Base-by-base conservation (phyloP, 441 rosid species). In the Biscutella laevigata region DNA sequence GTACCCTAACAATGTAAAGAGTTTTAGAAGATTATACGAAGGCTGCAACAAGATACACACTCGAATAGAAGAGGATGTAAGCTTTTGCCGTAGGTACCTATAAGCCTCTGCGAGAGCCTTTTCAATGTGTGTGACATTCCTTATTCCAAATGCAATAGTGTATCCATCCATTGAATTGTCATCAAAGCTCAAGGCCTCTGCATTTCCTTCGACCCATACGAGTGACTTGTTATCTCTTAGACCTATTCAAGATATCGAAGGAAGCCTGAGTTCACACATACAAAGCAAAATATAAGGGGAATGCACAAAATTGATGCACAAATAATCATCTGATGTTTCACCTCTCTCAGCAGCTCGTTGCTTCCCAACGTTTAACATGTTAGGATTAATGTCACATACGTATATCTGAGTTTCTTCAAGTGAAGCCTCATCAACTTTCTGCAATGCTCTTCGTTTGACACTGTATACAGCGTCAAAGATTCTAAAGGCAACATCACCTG, bases 101-200 rank as follows among this genome's bases (percentile, higher is more conserved):
- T 86, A 72, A 43, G 96, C 96, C 75, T 92, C 98, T 16, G 86
- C 66, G 6, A 92, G 92, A 64, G 67, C 92, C 74, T 86, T 88
- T 71, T 88, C 98, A 21, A 88, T 84, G 73, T 86, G 97, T 5
- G 98, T 92, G 26, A 88, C 98, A 72, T 92, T 92, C 71, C 98
- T 80, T 38, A 92, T 92, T 43, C 96, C 96, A 74, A 88, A 92
- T 25, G 98, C 96, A 67, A 92, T 79, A 34, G 96, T 83, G 74
- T 83, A 92, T 41, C 89, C 87, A 73, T 92, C 96, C 96, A 92
- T 77, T 38, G 89, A 77, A 58, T 76, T 62, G 63, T 86, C 81
- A 50, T 61, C 74, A 48, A 92, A 92, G 65, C 71, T 69, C 74
- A 92, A 69, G 49, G 85, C 84, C 73, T 88, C 97, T 39, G 95